Base-by-base conservation (phyloP, 2,329 filamentous ascomycete genomes). In the Curvularia verruculosa region DNA sequence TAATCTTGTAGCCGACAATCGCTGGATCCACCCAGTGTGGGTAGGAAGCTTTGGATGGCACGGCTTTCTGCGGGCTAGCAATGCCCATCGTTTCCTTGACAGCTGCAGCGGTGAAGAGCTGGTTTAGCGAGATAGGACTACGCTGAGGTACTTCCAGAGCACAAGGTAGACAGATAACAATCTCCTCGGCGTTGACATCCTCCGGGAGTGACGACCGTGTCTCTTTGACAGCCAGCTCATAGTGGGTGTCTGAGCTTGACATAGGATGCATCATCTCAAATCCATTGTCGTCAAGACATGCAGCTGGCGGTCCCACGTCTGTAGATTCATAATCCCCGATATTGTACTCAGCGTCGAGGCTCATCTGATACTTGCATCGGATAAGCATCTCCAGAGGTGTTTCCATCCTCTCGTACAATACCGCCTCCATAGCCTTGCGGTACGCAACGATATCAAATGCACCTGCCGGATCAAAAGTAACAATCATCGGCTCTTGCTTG, bases 401-500 rank as follows among this genome's bases (percentile, higher is more conserved):
- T 23, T 60, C 58, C 48, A 60, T 58, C 8, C 48, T 40, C 0
- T 55, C 28, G 28, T 58, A 54, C 1, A 60, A 23, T 8, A 29
- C 50, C 1, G 47, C 39, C 23, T 60, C 58, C 1, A 60, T 15
- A 4, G 55, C 48, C 7, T 58, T 60, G 31, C 26, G 26, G 0
- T 13, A 18, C 5, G 43, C 49, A 12, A 21, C 7, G 7, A 48
- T 36, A 1, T 43, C n/a, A 1, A 44, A 19, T 1, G 36, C 3
- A 18, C 21, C n/a, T 28, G 31, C 6, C 1, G 18, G 10, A 13
- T 23, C 21, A 12, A 21, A 15, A 24, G 12, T 24, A 5, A 13
- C 39, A 5, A 8, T 4, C 4, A 24, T 41, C 10, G 9, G 4
- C 1, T 41, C 19, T 5, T 39, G 21, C 4, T 15, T 15, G 13